Evolutionary conservation across 2,329 filamentous ascomycete species (phyloP), one percentile per base, ranked within the genome.

Genomic region (Thelonectria blattea): DNA sequence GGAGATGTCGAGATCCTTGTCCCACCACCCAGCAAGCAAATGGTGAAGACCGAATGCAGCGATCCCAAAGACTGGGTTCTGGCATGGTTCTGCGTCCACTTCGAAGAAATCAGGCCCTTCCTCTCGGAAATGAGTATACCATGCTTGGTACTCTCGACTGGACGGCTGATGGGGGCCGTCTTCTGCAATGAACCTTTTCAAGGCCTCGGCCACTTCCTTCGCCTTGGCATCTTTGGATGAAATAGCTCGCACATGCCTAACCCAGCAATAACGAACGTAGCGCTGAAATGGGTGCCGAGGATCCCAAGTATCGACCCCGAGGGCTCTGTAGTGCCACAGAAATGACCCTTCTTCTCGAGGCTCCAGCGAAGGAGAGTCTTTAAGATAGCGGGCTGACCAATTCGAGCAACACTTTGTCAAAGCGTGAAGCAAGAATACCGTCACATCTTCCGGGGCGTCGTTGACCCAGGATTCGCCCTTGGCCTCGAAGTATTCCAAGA

Each of bases 401-500:
- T 3, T n/a, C 15, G 39, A 52, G 39, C 39, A 52, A 14, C 39
- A 46, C 6, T 39, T 32, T 5, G 11, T 57, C 27, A 57, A 20
- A 9, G 24, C 24, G 4, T 17, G 17, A 18, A 57, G 37, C 22
- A 46, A 51, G 12, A 57, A 46, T 14, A 11, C 34, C 14, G 55
- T 27, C 14, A 57, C 27, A 11, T 57, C 55, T 30, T 3, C 55
- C 8, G n/a, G 9, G 12, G 48, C 55, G 17, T 46, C 4, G 14
- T 47, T 15, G 4, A 57, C 18, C 55, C 55, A 57, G 2, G 20
- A 8, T 12, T 53, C 22, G 15, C 37, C n/a, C 11, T 42, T 24
- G 9, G 14, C 27, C 15, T 46, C 43, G 37, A 58, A 58, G 20
- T 53, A 58, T 17, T 58, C 50, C 2, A n/a, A 32, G 12, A 58